Evolutionary conservation across 2,329 filamentous ascomycete genomes (phyloP), one percentile per base, ranked within the genome.

Genomic region (Fusarium goolgardi): DNA sequence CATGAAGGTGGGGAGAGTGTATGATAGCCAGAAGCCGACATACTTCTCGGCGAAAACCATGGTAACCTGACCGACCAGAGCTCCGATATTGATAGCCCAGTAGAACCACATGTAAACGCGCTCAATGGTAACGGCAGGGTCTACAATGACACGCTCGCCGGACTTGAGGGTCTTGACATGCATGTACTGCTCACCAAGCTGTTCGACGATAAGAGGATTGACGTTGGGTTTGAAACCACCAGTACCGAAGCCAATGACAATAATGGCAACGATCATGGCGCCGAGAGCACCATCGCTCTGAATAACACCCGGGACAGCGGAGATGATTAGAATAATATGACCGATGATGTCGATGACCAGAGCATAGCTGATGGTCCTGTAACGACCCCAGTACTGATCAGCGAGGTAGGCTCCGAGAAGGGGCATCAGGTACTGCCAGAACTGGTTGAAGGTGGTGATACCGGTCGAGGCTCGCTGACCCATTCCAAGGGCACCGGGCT

Each of bases 141-240:
- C 89, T 16, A 90, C 83, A 54, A 91, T 86, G 40, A 90, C 88
- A 13, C 85, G 84, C 75, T 90, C 86, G 25, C 89, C 89, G 2
- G 80, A 83, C 31, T 75, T 74, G 21, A 85, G 78, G 5, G 82
- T 86, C 62, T 82, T 80, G 54, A 90, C 81, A 35, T 82, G 81
- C 55, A 86, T 80, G 61, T 82, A 83, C n/a, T 85, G 83, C 25
- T 86, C 82, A 13, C 81, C 82, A 61, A 89, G 85, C 75, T 91
- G 89, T 71, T 92, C 89, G 21, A 88, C 87, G 64, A 91, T 88
- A 25, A 91, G 79, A 3, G 88, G 88, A 20, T 86, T 87, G 54
- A 93, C 87, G 69, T 93, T 94, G 41, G 89, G 79, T 80, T 93
- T 93, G 83, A 93, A 92, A 61, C 90, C 90, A 63, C 91, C 91